These are phyloP conservation scores for Zopfia rhizophila DNA, from an alignment of 2,329 filamentous ascomycete genomes.

Conservation along the genomic window DNA sequence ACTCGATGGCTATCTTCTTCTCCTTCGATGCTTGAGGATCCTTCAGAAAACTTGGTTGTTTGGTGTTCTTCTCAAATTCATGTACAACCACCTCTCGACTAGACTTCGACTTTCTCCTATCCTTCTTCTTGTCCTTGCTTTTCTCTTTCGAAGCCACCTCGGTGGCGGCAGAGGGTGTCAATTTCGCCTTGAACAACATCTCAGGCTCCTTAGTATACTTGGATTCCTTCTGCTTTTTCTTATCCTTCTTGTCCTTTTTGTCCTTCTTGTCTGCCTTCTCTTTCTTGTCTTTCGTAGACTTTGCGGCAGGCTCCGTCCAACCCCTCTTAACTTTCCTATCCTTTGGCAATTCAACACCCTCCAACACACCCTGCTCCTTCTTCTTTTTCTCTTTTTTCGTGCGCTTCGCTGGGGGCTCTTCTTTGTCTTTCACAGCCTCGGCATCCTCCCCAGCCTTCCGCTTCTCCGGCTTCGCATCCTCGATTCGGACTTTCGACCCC, in stretches of 20 bases:
- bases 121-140: conserved; percentile 68
- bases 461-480: conserved; percentile 78
- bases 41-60: conserved; percentile 84
- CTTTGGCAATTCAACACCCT: conserved; percentile 76
- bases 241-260: conserved; percentile 65
- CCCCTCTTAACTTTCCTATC: conserved; percentile 86
- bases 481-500: conserved; percentile 84
- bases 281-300: conserved; percentile 59
- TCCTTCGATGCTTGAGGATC: conserved; percentile 57
- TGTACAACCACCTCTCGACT: conserved; percentile 75
- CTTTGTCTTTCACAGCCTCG: conserved; percentile 47
- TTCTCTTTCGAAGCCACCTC: conserved; percentile 37
- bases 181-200: conserved; percentile 82
- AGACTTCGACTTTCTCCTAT: conserved; percentile 62
- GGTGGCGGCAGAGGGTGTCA: conserved; percentile 63
- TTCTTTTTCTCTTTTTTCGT: conserved; percentile 59
- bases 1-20: conserved; percentile 67
- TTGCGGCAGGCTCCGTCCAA: conserved; percentile 77
- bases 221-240: conserved; percentile 70
- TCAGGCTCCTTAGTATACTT: conserved; percentile 85
- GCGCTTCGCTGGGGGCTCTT: conserved; percentile 60
- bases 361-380: conserved; percentile 63
- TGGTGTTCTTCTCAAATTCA: conserved; percentile 87
- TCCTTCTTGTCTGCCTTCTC: conserved; percentile 60
- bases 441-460: conserved; percentile 52